Conservation (phyloP, 1,139 yeast species). For the Suhomyces anneliseae region DNA sequence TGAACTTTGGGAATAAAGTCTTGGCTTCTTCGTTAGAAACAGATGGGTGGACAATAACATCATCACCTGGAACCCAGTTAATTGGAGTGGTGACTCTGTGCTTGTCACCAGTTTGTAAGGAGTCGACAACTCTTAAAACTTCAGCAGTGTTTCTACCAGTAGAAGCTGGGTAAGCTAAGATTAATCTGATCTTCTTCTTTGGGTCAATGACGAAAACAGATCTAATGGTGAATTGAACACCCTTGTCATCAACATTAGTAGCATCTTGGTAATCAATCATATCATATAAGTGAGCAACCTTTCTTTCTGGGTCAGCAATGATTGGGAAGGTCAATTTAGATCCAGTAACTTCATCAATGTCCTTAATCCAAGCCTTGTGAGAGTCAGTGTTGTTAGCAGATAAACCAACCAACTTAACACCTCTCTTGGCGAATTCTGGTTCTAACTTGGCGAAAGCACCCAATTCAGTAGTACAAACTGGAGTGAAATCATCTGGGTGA, state of each 20-base stretch:
- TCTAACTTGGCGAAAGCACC: conserved; percentile 87
- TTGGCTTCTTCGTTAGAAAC: conserved; percentile 79
- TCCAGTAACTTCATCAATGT: conserved; percentile 78
- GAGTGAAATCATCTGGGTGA: conserved; percentile 94
- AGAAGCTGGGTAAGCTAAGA: conserved; percentile 84
- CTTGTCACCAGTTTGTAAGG: conserved; percentile 77
- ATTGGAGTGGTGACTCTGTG: conserved; percentile 84
- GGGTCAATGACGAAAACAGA: conserved; percentile 90
- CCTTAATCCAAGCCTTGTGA: conserved; percentile 82
- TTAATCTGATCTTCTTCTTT: conserved; percentile 75
- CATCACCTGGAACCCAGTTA: conserved; percentile 73
- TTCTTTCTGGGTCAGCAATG: conserved; percentile 78
- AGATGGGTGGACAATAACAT: conserved; percentile 85
- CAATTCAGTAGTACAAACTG: conserved; percentile 92
- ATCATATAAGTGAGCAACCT: conserved; percentile 80
- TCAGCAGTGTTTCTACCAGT: conserved; percentile 90
- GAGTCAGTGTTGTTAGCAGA: conserved; percentile 77
- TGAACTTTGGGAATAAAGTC: conserved; percentile 78
- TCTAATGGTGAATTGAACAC: conserved; percentile 77
- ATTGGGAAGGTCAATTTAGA: conserved; percentile 78
- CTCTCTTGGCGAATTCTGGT: conserved; percentile 78
- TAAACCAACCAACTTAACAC: conserved; percentile 81
- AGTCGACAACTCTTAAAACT: conserved; percentile 82
- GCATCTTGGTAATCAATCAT: conserved; percentile 91
- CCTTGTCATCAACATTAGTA: conserved; percentile 63